Base-by-base conservation (phyloP, 805 yeast species). In the Clavispora santaluciae region DNA sequence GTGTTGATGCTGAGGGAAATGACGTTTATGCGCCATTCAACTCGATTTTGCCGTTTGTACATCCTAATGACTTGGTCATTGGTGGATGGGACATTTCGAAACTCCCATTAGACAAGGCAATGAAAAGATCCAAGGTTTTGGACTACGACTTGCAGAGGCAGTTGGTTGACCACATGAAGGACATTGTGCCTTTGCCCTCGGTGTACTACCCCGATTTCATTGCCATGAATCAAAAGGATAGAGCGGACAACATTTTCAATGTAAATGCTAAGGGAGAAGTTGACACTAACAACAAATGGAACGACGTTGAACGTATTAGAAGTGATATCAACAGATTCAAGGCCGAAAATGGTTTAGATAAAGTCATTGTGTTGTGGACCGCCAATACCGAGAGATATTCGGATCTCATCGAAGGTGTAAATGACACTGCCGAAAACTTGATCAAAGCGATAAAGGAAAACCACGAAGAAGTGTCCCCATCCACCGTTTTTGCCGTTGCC, bases 361-460 rank as follows among this genome's bases (percentile, higher is more conserved):
- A 83, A 61, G 95, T 91, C 41, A 79, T 90, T 59, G 86, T 91
- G 35, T 73, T 90, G 58, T 90, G 98, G 98, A 89, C 96, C 34
- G 98, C 98, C 42, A 91, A 90, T 70, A 90, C 98, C 41, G 98
- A 90, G 71, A 81, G 97, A 61, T 89, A 84, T 62, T 79, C 95
- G 33, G 90, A 85, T 30, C 59, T 91, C 33, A 66, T 81, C 33
- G 70, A 73, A 5, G 93, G 95, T 44, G 87, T 91, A 49, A 89
- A 90, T 60, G 97, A 90, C 63, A 86, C 91, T 21, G 81, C 88
- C 39, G 95, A 85, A 29, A 85, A 86, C 66, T 70, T 90, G 59
- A 51, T 90, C 51, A 66, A 72, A 38, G 61, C 96, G 15, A 80
- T 90, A 63, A 88, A 87, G 67, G 61, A 61, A 26, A 87, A 86